Evolutionary conservation across 169 alveolate species (phyloP).

Genomic region (Blepharisma undulans): DNA sequence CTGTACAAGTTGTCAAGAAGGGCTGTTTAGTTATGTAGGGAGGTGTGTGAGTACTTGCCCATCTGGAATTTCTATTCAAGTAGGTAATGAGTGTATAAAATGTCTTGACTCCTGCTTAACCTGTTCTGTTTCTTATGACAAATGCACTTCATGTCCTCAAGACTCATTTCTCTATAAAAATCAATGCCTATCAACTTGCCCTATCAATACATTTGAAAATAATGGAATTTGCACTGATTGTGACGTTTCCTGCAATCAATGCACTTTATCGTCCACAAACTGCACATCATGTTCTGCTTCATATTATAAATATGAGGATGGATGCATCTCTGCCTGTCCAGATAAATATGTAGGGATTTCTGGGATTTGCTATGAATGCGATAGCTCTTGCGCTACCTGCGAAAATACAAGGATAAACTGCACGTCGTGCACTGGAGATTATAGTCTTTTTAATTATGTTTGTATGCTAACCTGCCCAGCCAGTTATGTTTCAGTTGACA

Average conservation of each 20-base stretch:
- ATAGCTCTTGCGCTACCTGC: too few species aligned
- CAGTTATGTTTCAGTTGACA: neutral
- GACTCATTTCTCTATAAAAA: neutral
- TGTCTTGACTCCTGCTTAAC: neutral
- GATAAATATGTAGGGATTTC: neutral
- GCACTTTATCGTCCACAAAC: neutral
- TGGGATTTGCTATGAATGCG: neutral
- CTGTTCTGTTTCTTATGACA: neutral
- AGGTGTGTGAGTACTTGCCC: neutral
- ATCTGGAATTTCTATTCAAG: neutral
- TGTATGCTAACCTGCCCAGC: slow-evolving; percentile 18
- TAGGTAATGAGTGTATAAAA: neutral
- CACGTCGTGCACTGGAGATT: neutral
- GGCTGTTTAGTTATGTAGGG: neutral
- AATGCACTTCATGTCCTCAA: neutral
- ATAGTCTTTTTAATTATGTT: neutral
- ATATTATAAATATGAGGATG: neutral
- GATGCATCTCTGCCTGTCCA: neutral
- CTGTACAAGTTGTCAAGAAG: neutral
- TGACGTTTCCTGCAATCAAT: neutral
- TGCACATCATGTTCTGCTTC: neutral
- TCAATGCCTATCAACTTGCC: neutral
- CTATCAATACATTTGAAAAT: neutral
- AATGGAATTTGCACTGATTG: neutral
- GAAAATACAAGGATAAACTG: neutral